These are phyloP conservation scores for Geosiphon pyriformis DNA, from an alignment of 192 early-diverging fungal species.

Conservation along the genomic window DNA sequence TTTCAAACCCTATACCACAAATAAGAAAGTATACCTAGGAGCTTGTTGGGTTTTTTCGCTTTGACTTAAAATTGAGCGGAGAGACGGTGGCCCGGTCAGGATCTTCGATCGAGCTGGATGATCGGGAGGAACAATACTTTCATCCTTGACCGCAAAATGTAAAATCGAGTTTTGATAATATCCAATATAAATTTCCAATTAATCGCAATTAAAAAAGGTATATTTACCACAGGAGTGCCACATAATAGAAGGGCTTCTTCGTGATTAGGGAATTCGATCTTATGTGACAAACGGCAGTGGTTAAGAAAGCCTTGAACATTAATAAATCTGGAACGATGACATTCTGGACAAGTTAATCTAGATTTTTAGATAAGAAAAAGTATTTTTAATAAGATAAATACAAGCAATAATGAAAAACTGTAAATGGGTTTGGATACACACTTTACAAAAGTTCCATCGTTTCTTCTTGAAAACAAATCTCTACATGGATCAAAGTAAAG, in stretches of 20 bases:
- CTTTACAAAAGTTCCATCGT: slow-evolving; percentile 39
- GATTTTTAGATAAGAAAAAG: slow-evolving; percentile 10
- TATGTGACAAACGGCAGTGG: slow-evolving; percentile 72
- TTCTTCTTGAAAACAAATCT: slow-evolving; percentile 33
- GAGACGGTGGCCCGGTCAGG: slow-evolving; percentile 28
- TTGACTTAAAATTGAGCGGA: slow-evolving; percentile 17
- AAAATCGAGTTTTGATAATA: too few relatives aligned
- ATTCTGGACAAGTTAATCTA: slow-evolving; percentile 73
- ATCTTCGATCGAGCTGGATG: slow-evolving; percentile 43
- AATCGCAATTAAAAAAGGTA: too few relatives aligned
- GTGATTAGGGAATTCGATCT: slow-evolving; percentile 66
- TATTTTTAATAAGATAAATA: background rate
- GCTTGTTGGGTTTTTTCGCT: slow-evolving; percentile 18
- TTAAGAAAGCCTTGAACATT: slow-evolving; percentile 85
- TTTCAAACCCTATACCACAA: slow-evolving; percentile 3
- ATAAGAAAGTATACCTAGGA: slow-evolving; percentile 16
- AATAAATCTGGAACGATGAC: slow-evolving; percentile 69
- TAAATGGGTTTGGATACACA: too few relatives aligned
- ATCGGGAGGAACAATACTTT: slow-evolving; percentile 47
- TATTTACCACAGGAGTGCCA: slow-evolving; percentile 54
- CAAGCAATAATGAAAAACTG: slow-evolving; percentile 2
- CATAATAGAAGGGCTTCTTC: slow-evolving; percentile 70
- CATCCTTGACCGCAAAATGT: slow-evolving; percentile 36
- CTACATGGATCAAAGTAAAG: slow-evolving; percentile 21
- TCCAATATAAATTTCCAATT: too few relatives aligned